A percentile compares a stretch with the other conserved stretches of the same genome.
Conservation (phyloP, 306 rosid genomes). For the Vicia sativa region DNA sequence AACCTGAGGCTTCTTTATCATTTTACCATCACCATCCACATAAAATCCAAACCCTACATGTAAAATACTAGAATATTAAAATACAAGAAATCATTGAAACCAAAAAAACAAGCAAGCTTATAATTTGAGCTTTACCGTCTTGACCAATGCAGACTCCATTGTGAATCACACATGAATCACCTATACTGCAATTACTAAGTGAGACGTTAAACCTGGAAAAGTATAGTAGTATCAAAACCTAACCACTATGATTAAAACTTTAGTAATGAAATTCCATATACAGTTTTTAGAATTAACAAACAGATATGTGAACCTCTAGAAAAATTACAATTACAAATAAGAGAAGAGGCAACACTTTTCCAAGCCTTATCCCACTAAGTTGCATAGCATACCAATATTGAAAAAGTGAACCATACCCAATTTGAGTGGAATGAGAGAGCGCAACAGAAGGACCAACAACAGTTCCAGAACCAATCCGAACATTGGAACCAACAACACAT, state of each 20-base stretch:
- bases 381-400: neutral
- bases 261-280: neutral
- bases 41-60: slow-evolving; percentile 82
- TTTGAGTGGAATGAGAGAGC: slow-evolving; percentile 64
- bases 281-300: neutral
- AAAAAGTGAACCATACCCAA: slow-evolving; percentile 53
- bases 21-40: slow-evolving; percentile 69
- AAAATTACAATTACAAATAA: neutral
- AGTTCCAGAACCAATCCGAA: slow-evolving; percentile 72
- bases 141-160: slow-evolving; percentile 93
- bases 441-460: slow-evolving; percentile 76
- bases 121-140: slow-evolving; percentile 67
- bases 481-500: slow-evolving; percentile 61
- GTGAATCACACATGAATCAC: slow-evolving; percentile 84
- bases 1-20: slow-evolving; percentile 95
- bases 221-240: slow-evolving; percentile 11
- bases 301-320: slow-evolving; percentile 12
- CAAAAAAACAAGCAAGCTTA: slow-evolving; percentile 18
- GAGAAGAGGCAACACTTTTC: neutral
- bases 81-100: too few species aligned
- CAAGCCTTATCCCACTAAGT: slow-evolving; percentile 15
- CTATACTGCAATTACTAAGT: slow-evolving; percentile 75
- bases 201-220: slow-evolving; percentile 72
- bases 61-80: slow-evolving; percentile 27
- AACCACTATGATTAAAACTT: slow-evolving; percentile 27